Evolutionary conservation across 2,329 filamentous ascomycete species (phyloP).

Genomic region (Colletotrichum camelliae): DNA sequence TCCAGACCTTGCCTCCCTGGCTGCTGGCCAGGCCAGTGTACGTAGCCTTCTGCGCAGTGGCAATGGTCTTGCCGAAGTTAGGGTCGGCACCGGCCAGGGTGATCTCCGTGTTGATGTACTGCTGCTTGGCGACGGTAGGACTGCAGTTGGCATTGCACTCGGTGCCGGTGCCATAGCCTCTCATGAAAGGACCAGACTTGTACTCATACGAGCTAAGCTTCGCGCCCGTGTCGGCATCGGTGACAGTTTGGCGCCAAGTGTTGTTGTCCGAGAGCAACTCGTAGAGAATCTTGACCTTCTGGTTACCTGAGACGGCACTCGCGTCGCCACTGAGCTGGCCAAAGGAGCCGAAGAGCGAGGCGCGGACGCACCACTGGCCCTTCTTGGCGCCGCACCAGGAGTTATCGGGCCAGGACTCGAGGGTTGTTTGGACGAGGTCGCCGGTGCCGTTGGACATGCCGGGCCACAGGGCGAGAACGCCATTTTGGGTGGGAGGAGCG

Average conservation of each 20-base stretch:
- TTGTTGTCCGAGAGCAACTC: slow-evolving; percentile 26
- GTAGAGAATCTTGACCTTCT: slow-evolving; percentile 20
- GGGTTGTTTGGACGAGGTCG: slow-evolving; percentile 45
- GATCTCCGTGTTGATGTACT: slow-evolving; percentile 27
- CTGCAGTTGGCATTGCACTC: slow-evolving; percentile 42
- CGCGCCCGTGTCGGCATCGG: slow-evolving; percentile 38
- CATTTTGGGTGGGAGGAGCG: slow-evolving; percentile 40
- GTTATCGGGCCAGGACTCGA: slow-evolving; percentile 45
- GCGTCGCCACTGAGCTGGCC: slow-evolving; percentile 33
- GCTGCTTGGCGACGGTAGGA: slow-evolving; percentile 39
- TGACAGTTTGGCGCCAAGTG: slow-evolving; percentile 32
- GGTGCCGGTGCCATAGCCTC: slow-evolving; percentile 42
- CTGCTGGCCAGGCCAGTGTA: not conserved
- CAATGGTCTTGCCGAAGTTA: not conserved
- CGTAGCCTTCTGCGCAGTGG: slow-evolving; percentile 1
- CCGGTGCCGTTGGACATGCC: slow-evolving; percentile 51
- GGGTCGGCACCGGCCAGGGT: not conserved
- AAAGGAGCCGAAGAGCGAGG: slow-evolving; percentile 36
- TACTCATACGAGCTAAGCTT: slow-evolving; percentile 37
- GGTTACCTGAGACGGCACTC: not conserved
- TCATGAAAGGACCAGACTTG: slow-evolving; percentile 41
- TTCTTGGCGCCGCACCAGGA: slow-evolving; percentile 42
- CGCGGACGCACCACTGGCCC: slow-evolving; percentile 43
- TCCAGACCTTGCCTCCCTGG: slow-evolving; percentile 1
- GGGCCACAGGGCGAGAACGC: slow-evolving; percentile 46